Evolutionary conservation across 768 basidiomycete species (phyloP).

Genomic region (Tricholoma hemisulphureum): DNA sequence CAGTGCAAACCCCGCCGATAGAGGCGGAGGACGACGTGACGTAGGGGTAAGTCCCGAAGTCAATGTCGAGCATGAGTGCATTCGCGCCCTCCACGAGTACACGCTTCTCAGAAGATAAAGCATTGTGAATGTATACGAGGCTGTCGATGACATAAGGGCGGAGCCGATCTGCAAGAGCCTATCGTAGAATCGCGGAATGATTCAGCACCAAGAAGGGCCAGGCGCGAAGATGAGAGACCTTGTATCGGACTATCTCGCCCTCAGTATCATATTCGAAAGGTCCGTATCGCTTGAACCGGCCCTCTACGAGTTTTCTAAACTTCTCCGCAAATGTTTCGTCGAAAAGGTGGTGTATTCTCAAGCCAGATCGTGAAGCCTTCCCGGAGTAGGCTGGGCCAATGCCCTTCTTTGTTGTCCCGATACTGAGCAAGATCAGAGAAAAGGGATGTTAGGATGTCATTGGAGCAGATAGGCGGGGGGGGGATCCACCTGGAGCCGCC

Average conservation of each 20-base stretch:
- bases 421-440: constrained; percentile 44
- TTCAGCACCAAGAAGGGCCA: not conserved
- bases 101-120: constrained; percentile 70
- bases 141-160: constrained; percentile 90
- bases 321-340: constrained; percentile 84
- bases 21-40: constrained; percentile 94
- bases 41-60: constrained; percentile 97
- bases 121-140: constrained; percentile 78
- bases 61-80: constrained; percentile 97
- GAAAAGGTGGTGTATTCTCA: constrained; percentile 95
- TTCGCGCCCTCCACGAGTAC: constrained; percentile 97
- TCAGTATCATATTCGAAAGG: constrained; percentile 99
- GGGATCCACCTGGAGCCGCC: constrained; percentile 71
- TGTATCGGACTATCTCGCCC: constrained; percentile 90
- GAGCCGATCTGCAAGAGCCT: constrained; percentile 83
- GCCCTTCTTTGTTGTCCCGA: constrained; percentile 97
- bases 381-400: constrained; percentile 99
- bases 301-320: constrained; percentile 94
- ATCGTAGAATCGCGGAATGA: not conserved
- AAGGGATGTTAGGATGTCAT: constrained; percentile 9
- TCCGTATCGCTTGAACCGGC: constrained; percentile 96
- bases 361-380: constrained; percentile 93
- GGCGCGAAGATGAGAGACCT: constrained; percentile 44
- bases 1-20: constrained; percentile 95
- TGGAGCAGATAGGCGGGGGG: no score